Conservation (phyloP, 2,329 filamentous ascomycete species). For the Sclerotinia minor region DNA sequence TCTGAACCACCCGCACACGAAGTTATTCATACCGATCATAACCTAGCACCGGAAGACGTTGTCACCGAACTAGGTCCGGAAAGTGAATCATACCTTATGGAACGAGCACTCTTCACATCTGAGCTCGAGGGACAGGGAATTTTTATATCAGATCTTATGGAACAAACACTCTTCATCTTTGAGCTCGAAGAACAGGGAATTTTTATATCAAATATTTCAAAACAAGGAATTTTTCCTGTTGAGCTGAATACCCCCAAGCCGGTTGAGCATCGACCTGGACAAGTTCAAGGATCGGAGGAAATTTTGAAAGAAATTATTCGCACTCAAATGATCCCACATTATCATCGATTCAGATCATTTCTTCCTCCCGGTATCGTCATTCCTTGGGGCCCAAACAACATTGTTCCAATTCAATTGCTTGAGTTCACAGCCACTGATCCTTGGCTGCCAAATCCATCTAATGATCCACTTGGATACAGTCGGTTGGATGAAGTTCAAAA, state of each 20-base stretch:
- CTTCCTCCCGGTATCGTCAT: not conserved
- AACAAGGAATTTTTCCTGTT: not conserved
- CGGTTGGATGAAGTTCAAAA: not conserved
- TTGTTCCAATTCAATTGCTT: not conserved
- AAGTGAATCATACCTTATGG: not conserved
- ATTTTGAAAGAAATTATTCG: not conserved
- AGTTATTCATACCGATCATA: not conserved
- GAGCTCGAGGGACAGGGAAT: not conserved
- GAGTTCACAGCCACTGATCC: not conserved
- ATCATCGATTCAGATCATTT: not conserved
- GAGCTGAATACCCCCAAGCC: too few species aligned
- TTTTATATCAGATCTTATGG: not conserved
- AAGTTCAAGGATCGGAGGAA: not conserved
- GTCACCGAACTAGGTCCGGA: rapidly evolving
- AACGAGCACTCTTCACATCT: not conserved
- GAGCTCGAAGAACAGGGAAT: not conserved
- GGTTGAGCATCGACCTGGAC: not conserved
- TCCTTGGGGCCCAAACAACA: not conserved
- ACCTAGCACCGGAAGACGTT: not conserved
- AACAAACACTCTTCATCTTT: not conserved
- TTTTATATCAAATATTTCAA: not conserved
- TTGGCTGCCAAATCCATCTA: not conserved
- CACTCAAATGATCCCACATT: not conserved
- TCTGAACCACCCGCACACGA: too few species aligned
- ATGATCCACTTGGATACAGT: not conserved